Base-by-base conservation (phyloP, 495 filamentous ascomycete genomes). In the Penicillium pulvis region DNA sequence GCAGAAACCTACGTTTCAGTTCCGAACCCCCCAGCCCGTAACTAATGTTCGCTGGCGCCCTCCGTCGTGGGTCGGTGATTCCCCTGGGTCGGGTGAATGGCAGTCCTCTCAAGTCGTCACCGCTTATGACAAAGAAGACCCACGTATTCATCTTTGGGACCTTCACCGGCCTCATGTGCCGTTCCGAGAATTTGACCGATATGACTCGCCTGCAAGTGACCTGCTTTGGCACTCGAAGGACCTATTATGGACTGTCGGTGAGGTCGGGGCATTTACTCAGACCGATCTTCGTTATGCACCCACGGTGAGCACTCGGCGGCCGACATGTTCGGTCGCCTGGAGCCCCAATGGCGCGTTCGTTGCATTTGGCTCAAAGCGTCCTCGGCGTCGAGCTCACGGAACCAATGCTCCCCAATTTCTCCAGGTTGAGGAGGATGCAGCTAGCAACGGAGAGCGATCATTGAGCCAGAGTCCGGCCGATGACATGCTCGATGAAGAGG, bases 221-320 rank as follows among this genome's bases (percentile, higher is more conserved):
- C 73, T 98, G 51, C 81, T 96, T 28, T 98, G 95, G 95, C 91
- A 88, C 67, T 89, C 91, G 43, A 87, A 92, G 65, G 90, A 97
- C 65, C 79, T 96, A 4, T 75, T 98, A 28, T 98, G 94, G 93
- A 93, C 90, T 17, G 92, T 90, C 42, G 92, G 92, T 6, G 87
- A 86, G 36, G 89, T 91, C 41, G 90, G 91, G 20, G 79, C 84
- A 6, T 96, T 98, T 65, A 86, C 86, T 19, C 94, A 98, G 71
- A 91, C 89, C 48, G 93, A 98, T 71, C 80, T 97, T 36, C 85
- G 89, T 23, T 94, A 88, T 75, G 85, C 90, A 8, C 84, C 88
- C 19, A 87, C 91, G 65, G 84, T 90, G n/a, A 82, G 92, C 50
- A 90, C 92, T 56, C 74, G 71, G 51, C 71, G 75, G 28, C 75